Percentiles rank a stretch among this genome's conserved stretches.
phyloP scores from a whole-genome alignment of 1,139 yeast genomes.

The Kodamaea arcana region DNA sequence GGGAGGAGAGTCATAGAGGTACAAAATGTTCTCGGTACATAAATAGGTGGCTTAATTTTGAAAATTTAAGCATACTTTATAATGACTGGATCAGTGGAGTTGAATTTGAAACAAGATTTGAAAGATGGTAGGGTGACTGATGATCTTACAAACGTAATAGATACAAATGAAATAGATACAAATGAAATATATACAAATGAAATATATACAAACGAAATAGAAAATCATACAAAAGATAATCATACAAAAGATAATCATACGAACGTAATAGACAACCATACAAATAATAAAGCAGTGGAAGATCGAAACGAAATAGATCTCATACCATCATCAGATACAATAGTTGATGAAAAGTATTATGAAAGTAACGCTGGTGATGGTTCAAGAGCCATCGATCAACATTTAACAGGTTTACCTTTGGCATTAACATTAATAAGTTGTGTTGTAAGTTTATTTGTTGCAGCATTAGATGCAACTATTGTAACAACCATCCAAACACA shows the following conservation, averaged over 20 bases:
- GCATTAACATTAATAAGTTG: conserved; percentile 13
- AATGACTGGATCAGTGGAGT: background rate
- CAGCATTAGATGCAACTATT: conserved; percentile 23
- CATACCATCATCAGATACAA: background rate
- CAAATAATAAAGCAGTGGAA: no score
- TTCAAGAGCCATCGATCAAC: conserved; percentile 16
- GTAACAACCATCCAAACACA: conserved; percentile 19
- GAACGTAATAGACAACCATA: no score
- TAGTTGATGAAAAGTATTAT: background rate
- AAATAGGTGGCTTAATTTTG: no score
- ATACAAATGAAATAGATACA: background rate
- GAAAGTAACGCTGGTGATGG: conserved; percentile 25
- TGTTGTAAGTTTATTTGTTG: conserved; percentile 16
- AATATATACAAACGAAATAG: background rate
- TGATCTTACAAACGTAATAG: background rate
- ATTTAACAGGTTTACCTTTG: conserved; percentile 15
- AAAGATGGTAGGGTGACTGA: background rate
- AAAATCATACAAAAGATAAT: background rate
- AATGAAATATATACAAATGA: background rate
- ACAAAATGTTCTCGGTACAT: no score
- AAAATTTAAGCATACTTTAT: no score
- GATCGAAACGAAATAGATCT: no score
- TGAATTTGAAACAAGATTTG: background rate
- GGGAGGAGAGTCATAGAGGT: no score
- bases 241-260: no score